phyloP scores from a whole-genome alignment of 202 grass and related monocot species.

The Digitaria exilis region DNA sequence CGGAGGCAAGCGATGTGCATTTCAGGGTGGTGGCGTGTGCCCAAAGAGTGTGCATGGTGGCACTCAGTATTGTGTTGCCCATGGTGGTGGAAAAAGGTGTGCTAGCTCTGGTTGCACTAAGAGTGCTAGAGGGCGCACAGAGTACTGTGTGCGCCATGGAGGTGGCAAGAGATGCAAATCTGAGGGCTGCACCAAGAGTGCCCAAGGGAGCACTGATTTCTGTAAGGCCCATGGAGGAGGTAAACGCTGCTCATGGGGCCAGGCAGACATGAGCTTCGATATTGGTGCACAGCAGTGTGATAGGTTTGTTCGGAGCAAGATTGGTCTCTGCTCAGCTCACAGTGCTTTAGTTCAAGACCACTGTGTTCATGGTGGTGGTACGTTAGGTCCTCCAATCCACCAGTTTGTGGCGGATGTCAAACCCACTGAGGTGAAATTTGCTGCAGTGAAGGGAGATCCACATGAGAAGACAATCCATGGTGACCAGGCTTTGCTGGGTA shows the following conservation, averaged over 20 bases:
- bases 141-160: conserved; percentile 91
- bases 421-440: conserved; percentile 44
- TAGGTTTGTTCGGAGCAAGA: conserved; percentile 69
- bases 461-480: background rate
- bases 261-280: conserved; percentile 36
- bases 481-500: background rate
- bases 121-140: conserved; percentile 83
- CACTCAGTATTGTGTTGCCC: conserved; percentile 81
- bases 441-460: conserved; percentile 31
- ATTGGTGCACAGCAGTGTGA: conserved; percentile 50
- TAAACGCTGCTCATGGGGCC: conserved; percentile 66
- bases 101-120: conserved; percentile 67
- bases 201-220: conserved; percentile 87
- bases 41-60: conserved; percentile 96
- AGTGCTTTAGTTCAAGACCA: conserved; percentile 70
- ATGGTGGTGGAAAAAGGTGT: conserved; percentile 90
- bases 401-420: conserved; percentile 15
- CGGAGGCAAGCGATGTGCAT: conserved; percentile 87
- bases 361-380: conserved; percentile 82
- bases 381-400: conserved; percentile 39
- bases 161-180: conserved; percentile 81
- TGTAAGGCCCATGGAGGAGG: conserved; percentile 93
- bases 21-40: conserved; percentile 77
- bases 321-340: conserved; percentile 61
- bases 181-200: conserved; percentile 75